phyloP scores from a whole-genome alignment of 1,284 basidiomycete genomes.

The Leccinum angustisporum region DNA sequence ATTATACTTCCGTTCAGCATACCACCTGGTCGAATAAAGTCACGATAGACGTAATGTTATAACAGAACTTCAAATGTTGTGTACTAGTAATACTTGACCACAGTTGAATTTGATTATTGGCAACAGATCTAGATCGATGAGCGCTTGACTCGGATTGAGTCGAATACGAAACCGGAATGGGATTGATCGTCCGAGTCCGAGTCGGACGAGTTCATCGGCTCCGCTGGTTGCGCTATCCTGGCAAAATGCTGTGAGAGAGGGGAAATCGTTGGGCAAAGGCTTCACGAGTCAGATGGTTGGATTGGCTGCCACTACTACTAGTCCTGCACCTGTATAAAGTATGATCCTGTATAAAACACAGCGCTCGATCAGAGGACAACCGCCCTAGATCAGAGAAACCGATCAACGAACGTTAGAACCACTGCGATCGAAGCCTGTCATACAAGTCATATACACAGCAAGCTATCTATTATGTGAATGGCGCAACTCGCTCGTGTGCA shows the following conservation, averaged over 20 bases:
- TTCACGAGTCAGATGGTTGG: background rate
- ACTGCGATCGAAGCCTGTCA: background rate
- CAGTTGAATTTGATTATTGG: background rate
- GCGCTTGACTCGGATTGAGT: background rate
- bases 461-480: background rate
- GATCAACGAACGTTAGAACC: background rate
- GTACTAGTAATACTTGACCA: background rate
- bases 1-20: background rate
- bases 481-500: background rate
- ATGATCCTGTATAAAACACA: conserved; percentile 8
- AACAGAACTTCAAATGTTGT: background rate
- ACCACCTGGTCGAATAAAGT: background rate
- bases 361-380: background rate
- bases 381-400: background rate
- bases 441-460: background rate
- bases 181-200: background rate
- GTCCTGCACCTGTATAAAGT: background rate
- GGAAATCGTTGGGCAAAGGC: no score
- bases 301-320: background rate
- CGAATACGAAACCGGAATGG: background rate
- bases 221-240: no score
- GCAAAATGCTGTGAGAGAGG: background rate
- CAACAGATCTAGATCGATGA: background rate
- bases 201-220: background rate
- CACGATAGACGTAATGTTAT: background rate